Evolutionary conservation across 352 stramenopile genomes (phyloP).

Genomic region (Porosira glacialis): DNA sequence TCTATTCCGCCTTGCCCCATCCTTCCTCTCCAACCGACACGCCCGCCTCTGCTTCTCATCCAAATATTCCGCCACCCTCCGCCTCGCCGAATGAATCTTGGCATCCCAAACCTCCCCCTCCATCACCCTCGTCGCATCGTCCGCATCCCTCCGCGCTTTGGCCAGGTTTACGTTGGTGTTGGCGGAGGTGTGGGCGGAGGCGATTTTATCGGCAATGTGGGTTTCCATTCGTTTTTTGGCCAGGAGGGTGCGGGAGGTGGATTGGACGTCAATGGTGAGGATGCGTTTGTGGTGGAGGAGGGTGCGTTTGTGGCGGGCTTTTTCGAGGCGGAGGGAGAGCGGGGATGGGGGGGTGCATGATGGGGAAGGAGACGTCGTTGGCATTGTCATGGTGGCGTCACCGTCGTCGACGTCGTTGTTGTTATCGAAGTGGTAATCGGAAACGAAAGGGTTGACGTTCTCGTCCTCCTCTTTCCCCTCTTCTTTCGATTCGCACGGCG

Average conservation of each 20-base stretch:
- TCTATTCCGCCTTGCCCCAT: constrained; percentile 19
- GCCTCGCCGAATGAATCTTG: constrained; percentile 8
- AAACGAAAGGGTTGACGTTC: too few species aligned
- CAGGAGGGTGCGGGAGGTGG: constrained; percentile 1
- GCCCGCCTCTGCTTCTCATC: constrained; percentile 30
- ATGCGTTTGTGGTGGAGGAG: constrained; percentile 17
- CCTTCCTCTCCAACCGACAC: constrained; percentile 23
- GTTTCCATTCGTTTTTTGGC: neutral
- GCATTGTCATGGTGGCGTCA: constrained; percentile 1
- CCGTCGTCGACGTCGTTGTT: neutral
- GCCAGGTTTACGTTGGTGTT: neutral
- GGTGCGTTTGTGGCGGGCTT: constrained; percentile 20
- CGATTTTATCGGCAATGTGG: neutral
- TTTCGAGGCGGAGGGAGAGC: constrained; percentile 21
- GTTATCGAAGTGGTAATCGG: too few species aligned
- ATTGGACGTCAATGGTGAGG: constrained; percentile 14
- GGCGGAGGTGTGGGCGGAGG: neutral
- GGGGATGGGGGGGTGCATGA: constrained; percentile 5
- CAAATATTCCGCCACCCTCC: constrained; percentile 16
- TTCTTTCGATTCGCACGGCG: too few species aligned
- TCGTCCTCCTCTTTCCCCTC: too few species aligned
- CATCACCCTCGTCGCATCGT: constrained; percentile 22
- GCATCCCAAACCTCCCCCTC: constrained; percentile 9
- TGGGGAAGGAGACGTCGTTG: constrained; percentile 8
- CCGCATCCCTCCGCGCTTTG: constrained; percentile 5